Evolutionary conservation across 257 asterid species (phyloP).

Genomic region (Haberlea rhodopensis): DNA sequence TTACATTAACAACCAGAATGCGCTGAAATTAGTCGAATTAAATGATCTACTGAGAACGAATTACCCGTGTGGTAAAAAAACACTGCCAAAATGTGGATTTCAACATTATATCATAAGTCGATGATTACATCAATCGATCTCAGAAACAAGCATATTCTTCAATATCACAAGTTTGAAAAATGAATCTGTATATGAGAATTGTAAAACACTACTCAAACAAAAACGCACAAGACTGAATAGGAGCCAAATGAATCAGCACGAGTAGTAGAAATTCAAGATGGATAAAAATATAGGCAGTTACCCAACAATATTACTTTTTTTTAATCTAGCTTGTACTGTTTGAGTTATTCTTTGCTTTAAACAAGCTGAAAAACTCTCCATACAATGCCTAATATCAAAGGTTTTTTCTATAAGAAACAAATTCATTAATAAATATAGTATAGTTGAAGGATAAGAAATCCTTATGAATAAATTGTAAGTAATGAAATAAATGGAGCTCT

Average conservation of each 20-base stretch:
- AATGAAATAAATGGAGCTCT: too few relatives aligned
- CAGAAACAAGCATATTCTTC: conserved; percentile 12
- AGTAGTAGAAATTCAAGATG: conserved; percentile 7
- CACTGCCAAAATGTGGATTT: neutral
- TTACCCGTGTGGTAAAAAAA: neutral
- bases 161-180: conserved; percentile 1
- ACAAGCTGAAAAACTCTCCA: too few relatives aligned
- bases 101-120: too few relatives aligned
- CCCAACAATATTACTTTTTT: conserved; percentile 5
- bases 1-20: conserved; percentile 24
- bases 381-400: too few relatives aligned
- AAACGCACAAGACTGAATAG: neutral
- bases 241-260: conserved; percentile 2
- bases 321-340: too few relatives aligned
- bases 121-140: too few relatives aligned
- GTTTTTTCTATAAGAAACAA: too few relatives aligned
- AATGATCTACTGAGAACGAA: conserved; percentile 7
- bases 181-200: neutral
- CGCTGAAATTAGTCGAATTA: conserved; percentile 4
- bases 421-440: too few relatives aligned
- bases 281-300: neutral
- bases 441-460: too few relatives aligned
- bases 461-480: too few relatives aligned
- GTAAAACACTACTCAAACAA: conserved; percentile 11
- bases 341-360: too few relatives aligned